Percentiles rank a stretch among this genome's conserved stretches.
Evolutionary conservation across 1,139 yeast species (phyloP).

Genomic region (Pichia sp.): DNA sequence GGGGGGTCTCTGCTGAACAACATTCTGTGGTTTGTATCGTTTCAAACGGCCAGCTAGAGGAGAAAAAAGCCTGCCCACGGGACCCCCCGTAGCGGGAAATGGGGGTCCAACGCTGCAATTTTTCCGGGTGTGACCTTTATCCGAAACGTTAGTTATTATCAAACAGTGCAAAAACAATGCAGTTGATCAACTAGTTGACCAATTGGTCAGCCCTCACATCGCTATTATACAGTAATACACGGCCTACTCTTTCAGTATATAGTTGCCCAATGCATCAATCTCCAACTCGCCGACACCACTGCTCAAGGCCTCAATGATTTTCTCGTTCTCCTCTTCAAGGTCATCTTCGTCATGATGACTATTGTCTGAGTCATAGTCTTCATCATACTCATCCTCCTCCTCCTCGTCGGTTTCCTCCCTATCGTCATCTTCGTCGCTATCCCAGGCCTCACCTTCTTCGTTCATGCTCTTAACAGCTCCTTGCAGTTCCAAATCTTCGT

Average conservation of each 20-base stretch:
- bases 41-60: too few relatives aligned
- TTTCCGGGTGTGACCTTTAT: too few relatives aligned
- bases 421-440: constrained; percentile 24
- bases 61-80: too few relatives aligned
- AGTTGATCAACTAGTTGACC: too few relatives aligned
- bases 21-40: too few relatives aligned
- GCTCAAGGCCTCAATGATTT: constrained; percentile 61
- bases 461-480: constrained; percentile 59
- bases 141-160: background rate
- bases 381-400: constrained; percentile 24
- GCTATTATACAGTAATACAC: background rate
- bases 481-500: constrained; percentile 62
- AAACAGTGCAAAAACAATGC: too few relatives aligned
- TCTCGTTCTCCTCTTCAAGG: constrained; percentile 52
- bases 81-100: too few relatives aligned
- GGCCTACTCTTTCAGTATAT: constrained; percentile 48
- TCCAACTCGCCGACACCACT: constrained; percentile 54
- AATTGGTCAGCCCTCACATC: too few relatives aligned
- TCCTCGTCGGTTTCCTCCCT: constrained; percentile 21
- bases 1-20: too few relatives aligned
- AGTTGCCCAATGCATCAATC: constrained; percentile 78
- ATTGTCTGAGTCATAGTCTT: constrained; percentile 24
- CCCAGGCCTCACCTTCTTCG: constrained; percentile 24
- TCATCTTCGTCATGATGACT: constrained; percentile 31
- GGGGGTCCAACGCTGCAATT: too few relatives aligned